Conservation (phyloP, 2,329 filamentous ascomycete species). For the Zymoseptoria tritici region DNA sequence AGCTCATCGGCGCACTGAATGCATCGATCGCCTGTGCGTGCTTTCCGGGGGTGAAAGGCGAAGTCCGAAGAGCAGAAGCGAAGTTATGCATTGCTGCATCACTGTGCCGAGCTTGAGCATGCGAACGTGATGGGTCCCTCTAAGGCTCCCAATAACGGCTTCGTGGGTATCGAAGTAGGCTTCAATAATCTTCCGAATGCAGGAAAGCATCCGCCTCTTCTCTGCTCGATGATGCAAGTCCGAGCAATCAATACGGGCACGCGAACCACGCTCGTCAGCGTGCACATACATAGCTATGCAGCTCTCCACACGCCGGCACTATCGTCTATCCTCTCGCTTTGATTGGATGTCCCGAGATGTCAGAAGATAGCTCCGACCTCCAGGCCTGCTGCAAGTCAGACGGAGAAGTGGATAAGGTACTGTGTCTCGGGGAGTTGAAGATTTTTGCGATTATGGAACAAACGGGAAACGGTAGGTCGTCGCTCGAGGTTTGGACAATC, state of each 20-base stretch:
- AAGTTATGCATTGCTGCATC: too few species aligned
- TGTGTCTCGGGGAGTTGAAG: not conserved
- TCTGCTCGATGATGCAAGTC: not conserved
- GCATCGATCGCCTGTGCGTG: not conserved
- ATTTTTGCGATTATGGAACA: not conserved
- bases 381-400: not conserved
- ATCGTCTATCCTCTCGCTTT: not conserved
- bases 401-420: not conserved
- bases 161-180: too few species aligned
- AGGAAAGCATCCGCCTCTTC: not conserved
- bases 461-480: not conserved
- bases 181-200: not conserved
- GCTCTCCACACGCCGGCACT: not conserved
- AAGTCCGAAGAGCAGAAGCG: too few species aligned
- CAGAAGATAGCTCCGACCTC: not conserved
- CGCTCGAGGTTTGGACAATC: not conserved
- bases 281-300: not conserved
- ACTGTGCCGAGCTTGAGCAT: too few species aligned
- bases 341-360: not conserved
- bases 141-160: too few species aligned
- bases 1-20: not conserved
- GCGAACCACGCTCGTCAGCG: not conserved
- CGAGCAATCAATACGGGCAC: not conserved
- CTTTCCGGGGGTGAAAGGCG: not conserved
- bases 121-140: too few species aligned